Evolutionary conservation across 2,329 filamentous ascomycete species (phyloP).

Genomic region (Sphaerulina vaccinii): DNA sequence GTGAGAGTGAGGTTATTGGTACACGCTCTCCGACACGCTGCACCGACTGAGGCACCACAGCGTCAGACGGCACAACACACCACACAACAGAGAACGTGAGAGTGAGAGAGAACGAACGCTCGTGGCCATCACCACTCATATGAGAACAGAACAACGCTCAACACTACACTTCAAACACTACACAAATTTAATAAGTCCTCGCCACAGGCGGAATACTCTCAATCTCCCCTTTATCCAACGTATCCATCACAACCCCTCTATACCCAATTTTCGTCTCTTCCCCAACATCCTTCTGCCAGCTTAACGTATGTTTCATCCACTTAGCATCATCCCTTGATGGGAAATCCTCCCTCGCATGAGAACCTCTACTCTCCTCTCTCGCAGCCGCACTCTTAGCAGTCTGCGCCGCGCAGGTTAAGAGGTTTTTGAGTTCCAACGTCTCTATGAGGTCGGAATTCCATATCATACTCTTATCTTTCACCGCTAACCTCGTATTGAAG

Average conservation of each 20-base stretch:
- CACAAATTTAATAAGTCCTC: constrained; percentile 31
- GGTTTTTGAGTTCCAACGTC: constrained; percentile 49
- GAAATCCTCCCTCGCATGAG: constrained; percentile 51
- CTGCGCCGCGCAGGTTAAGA: constrained; percentile 49
- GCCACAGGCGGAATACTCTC: constrained; percentile 33
- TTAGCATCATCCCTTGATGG: constrained; percentile 43
- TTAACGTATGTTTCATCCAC: constrained; percentile 51
- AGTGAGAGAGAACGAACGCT: neutral
- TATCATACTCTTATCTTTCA: constrained; percentile 48
- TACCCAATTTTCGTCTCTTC: constrained; percentile 45
- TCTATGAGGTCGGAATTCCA: constrained; percentile 53
- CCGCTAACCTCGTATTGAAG: constrained; percentile 39
- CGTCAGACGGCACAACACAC: too few relatives aligned
- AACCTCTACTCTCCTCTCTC: constrained; percentile 47
- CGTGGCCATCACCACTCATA: neutral
- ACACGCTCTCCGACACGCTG: too few relatives aligned
- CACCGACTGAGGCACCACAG: too few relatives aligned
- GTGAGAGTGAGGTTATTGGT: too few relatives aligned
- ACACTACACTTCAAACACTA: too few relatives aligned
- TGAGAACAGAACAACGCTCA: neutral
- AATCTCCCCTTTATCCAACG: constrained; percentile 48
- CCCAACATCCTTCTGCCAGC: constrained; percentile 44
- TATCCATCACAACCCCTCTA: constrained; percentile 44
- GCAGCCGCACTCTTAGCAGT: constrained; percentile 47
- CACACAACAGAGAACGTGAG: neutral